phyloP scores from a whole-genome alignment of 768 basidiomycete genomes.

The Tylopilus intermedius region DNA sequence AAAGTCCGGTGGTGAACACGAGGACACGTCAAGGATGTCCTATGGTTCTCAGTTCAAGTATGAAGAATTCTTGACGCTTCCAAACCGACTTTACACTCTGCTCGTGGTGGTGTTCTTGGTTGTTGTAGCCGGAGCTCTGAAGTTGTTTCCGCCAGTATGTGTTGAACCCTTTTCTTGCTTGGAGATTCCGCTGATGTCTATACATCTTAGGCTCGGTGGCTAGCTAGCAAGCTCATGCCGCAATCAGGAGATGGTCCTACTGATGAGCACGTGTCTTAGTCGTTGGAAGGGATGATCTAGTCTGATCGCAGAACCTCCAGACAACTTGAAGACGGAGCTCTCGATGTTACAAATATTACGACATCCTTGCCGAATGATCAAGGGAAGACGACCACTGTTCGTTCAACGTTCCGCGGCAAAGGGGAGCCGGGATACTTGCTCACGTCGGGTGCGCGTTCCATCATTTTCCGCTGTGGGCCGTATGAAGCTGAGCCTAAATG shows the following conservation, averaged over 20 bases:
- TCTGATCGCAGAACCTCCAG: conserved; percentile 31
- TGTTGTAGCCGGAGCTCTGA: conserved; percentile 23
- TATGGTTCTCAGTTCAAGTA: conserved; percentile 78
- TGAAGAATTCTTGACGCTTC: conserved; percentile 57
- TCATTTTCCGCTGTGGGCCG: background rate
- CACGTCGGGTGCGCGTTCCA: conserved; percentile 5
- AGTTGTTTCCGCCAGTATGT: conserved; percentile 36
- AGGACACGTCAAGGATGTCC: conserved; percentile 17
- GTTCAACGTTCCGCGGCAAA: conserved; percentile 56
- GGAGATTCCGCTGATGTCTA: background rate
- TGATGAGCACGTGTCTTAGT: conserved; percentile 43
- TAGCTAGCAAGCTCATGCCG: conserved; percentile 47
- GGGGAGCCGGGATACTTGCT: conserved; percentile 73
- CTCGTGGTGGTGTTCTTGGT: conserved; percentile 34
- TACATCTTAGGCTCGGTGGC: conserved; percentile 42
- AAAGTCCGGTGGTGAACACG: conserved; percentile 15
- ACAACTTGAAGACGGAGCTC: conserved; percentile 51
- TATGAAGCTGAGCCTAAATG: background rate
- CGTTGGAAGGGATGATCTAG: background rate
- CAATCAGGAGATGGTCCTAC: conserved; percentile 60
- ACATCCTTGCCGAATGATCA: conserved; percentile 45
- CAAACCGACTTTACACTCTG: conserved; percentile 37
- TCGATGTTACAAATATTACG: conserved; percentile 68
- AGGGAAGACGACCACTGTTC: conserved; percentile 41
- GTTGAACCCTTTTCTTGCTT: background rate